phyloP scores from a whole-genome alignment of 2,329 filamentous ascomycete genomes.

The Podosphaera fusca region DNA sequence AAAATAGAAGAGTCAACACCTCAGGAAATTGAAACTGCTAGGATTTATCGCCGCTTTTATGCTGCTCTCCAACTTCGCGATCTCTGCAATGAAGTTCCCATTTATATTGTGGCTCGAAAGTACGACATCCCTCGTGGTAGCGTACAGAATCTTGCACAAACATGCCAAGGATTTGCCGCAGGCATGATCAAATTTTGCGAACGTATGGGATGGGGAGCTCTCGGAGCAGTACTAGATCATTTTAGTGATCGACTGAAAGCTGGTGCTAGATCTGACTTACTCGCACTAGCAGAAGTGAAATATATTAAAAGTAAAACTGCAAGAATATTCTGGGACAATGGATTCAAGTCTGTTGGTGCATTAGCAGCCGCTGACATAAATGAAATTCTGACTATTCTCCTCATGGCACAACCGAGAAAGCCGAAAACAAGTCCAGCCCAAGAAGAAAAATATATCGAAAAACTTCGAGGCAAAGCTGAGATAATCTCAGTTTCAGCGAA shows the following conservation, averaged over 20 bases:
- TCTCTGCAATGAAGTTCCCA: constrained; percentile 52
- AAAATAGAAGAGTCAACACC: constrained; percentile 36
- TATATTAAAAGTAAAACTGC: constrained; percentile 61
- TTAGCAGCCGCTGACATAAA: constrained; percentile 45
- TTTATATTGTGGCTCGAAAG: constrained; percentile 44
- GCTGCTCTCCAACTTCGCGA: constrained; percentile 56
- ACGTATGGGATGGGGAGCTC: constrained; percentile 50
- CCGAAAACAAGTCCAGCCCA: constrained; percentile 30
- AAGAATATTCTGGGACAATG: constrained; percentile 52
- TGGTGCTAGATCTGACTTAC: constrained; percentile 39
- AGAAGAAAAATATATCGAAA: constrained; percentile 36
- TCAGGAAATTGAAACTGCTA: constrained; percentile 34
- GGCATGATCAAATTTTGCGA: constrained; percentile 64
- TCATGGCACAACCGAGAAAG: constrained; percentile 50
- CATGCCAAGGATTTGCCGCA: constrained; percentile 55
- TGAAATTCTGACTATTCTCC: constrained; percentile 46
- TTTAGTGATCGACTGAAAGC: constrained; percentile 52
- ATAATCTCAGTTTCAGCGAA: constrained; percentile 47
- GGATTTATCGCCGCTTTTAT: constrained; percentile 51
- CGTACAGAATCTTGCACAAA: constrained; percentile 50
- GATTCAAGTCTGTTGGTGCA: constrained; percentile 42
- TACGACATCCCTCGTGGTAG: constrained; percentile 47
- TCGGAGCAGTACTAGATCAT: constrained; percentile 50
- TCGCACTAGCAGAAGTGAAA: constrained; percentile 47
- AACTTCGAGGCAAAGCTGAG: constrained; percentile 41